Evolutionary conservation across 2,329 filamentous ascomycete genomes (phyloP).

Genomic region (Ceratocystis papillata): DNA sequence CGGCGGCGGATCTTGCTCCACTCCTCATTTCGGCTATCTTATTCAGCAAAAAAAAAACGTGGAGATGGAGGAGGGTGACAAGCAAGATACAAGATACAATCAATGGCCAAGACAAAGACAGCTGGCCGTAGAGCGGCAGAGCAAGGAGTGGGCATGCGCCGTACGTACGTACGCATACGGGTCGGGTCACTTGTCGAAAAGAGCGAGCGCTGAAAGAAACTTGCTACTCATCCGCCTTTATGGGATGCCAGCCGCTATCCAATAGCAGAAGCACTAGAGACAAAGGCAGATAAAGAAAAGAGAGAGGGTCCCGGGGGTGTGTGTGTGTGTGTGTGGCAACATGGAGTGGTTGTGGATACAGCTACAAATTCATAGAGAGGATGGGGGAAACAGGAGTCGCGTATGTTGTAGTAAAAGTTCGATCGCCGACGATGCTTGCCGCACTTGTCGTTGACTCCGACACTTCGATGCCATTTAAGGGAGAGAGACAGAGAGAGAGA

Average conservation of each 20-base stretch:
- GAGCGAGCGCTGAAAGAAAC: too few relatives aligned
- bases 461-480: background rate
- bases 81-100: background rate
- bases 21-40: constrained; percentile 2
- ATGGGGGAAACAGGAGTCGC: too few relatives aligned
- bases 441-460: background rate
- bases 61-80: background rate
- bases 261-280: too few relatives aligned
- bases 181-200: too few relatives aligned
- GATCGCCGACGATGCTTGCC: background rate
- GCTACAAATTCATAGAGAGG: background rate
- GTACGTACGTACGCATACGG: too few relatives aligned
- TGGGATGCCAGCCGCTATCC: too few relatives aligned
- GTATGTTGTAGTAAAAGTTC: background rate
- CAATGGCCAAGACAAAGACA: background rate
- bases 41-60: constrained; percentile 9
- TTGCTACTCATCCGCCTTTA: too few relatives aligned
- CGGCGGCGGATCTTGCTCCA: background rate
- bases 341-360: too few relatives aligned
- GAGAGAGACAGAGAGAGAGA: background rate
- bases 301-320: background rate
- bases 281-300: too few relatives aligned
- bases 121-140: background rate
- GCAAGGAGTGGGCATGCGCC: background rate
- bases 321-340: background rate